Conservation (phyloP, 768 basidiomycete species). For the Wakefieldia striispora region DNA sequence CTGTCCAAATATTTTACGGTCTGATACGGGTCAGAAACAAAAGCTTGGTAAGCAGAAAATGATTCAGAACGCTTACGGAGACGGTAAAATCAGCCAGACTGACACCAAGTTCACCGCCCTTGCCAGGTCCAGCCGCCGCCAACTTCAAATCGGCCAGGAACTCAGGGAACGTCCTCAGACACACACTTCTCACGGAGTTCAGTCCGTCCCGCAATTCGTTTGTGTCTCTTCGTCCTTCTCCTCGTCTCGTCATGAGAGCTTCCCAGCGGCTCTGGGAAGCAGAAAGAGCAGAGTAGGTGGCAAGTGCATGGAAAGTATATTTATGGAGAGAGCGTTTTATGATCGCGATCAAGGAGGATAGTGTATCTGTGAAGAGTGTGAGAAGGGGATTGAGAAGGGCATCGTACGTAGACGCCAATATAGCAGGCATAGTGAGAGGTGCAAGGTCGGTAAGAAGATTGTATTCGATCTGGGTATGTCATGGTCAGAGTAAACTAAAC, state of each 20-base stretch:
- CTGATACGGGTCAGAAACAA: conserved; percentile 34
- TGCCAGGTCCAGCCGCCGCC: conserved; percentile 46
- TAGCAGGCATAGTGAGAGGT: conserved; percentile 50
- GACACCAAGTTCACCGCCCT: conserved; percentile 58
- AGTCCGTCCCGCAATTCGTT: conserved; percentile 76
- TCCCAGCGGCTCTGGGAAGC: conserved; percentile 66
- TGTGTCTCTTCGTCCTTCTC: conserved; percentile 42
- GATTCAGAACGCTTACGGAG: conserved; percentile 39
- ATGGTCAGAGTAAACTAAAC: background rate
- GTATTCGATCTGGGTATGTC: conserved; percentile 57
- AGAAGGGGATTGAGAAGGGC: conserved; percentile 65
- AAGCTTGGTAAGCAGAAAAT: background rate
- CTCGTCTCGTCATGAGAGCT: conserved; percentile 52
- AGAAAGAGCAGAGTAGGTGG: conserved; percentile 60
- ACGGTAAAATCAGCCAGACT: conserved; percentile 61
- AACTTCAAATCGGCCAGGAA: conserved; percentile 77
- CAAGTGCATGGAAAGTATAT: conserved; percentile 76
- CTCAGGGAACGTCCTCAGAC: conserved; percentile 81
- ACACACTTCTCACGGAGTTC: conserved; percentile 61
- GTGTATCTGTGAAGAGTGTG: conserved; percentile 60
- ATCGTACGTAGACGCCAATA: conserved; percentile 57
- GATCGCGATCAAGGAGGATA: conserved; percentile 59
- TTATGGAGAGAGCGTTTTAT: conserved; percentile 78
- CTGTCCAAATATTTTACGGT: conserved; percentile 67
- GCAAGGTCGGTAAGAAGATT: conserved; percentile 59